phyloP scores from a whole-genome alignment of 768 basidiomycete genomes.

The Pleurotus ostreatus region DNA sequence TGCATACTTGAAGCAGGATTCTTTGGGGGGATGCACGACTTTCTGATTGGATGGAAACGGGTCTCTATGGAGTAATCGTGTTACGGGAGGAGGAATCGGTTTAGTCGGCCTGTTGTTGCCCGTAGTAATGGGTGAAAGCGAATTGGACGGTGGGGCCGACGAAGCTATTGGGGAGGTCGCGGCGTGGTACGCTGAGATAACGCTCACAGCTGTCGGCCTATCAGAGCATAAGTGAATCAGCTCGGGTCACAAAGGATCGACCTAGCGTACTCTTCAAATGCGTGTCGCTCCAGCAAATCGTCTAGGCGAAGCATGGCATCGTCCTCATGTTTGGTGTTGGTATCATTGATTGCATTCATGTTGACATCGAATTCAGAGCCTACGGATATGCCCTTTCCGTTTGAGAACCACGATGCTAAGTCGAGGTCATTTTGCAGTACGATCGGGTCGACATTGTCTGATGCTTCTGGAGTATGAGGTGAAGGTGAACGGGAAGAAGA shows the following conservation, averaged over 20 bases:
- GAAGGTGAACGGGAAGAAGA: slow-evolving; percentile 66
- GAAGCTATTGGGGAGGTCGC: slow-evolving; percentile 20
- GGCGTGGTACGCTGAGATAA: slow-evolving; percentile 27
- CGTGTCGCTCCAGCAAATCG: slow-evolving; percentile 70
- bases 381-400: not conserved
- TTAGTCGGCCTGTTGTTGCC: slow-evolving; percentile 34
- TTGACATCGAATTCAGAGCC: not conserved
- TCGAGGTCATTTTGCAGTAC: slow-evolving; percentile 46
- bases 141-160: not conserved
- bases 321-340: slow-evolving; percentile 44
- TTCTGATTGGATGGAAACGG: slow-evolving; percentile 45
- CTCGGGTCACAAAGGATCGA: not conserved
- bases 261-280: slow-evolving; percentile 66
- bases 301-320: slow-evolving; percentile 62
- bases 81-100: slow-evolving; percentile 64
- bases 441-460: slow-evolving; percentile 48
- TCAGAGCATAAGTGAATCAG: too few species aligned
- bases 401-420: slow-evolving; percentile 55
- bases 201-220: slow-evolving; percentile 22
- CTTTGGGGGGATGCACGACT: slow-evolving; percentile 69
- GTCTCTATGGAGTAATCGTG: slow-evolving; percentile 54
- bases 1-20: slow-evolving; percentile 72
- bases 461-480: slow-evolving; percentile 63
- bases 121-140: slow-evolving; percentile 13
- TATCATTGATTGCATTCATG: slow-evolving; percentile 20